phyloP scores from a whole-genome alignment of 371 early-diverging fungal genomes.

The Rhizopus microsporus region DNA sequence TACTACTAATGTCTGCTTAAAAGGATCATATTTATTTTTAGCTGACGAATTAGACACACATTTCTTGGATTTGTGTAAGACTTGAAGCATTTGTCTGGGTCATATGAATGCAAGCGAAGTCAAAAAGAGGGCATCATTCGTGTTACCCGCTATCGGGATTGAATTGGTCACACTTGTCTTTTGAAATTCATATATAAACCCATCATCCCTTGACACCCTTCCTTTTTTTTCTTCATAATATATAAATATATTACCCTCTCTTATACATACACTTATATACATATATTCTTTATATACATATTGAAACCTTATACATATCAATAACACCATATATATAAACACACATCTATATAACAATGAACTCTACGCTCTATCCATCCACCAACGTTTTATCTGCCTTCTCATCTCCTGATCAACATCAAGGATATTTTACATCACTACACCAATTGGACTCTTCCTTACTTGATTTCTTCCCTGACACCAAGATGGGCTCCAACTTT shows the following conservation, averaged over 20 bases:
- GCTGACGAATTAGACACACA: background rate
- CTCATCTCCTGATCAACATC: constrained; percentile 18
- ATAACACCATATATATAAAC: too few relatives aligned
- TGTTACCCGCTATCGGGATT: constrained; percentile 1
- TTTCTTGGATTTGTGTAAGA: background rate
- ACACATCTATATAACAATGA: background rate
- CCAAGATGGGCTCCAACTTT: constrained; percentile 9
- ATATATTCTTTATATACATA: too few relatives aligned
- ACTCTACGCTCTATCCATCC: background rate
- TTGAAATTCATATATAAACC: constrained; percentile 17
- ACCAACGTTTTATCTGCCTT: constrained; percentile 5
- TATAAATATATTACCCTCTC: background rate
- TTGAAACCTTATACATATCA: too few relatives aligned
- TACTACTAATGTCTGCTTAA: background rate
- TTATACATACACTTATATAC: background rate
- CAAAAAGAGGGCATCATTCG: background rate
- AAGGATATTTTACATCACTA: constrained; percentile 24
- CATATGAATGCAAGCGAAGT: background rate
- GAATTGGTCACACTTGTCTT: constrained; percentile 2
- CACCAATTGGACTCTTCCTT: constrained; percentile 13
- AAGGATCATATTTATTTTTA: constrained; percentile 2
- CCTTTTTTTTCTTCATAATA: constrained; percentile 6
- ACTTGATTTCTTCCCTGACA: constrained; percentile 4
- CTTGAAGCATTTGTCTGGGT: background rate
- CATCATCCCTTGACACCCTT: background rate